Evolutionary conservation across 805 yeast genomes (phyloP), one percentile per base, ranked within the genome.

Genomic region (Geotrichum ghanense): DNA sequence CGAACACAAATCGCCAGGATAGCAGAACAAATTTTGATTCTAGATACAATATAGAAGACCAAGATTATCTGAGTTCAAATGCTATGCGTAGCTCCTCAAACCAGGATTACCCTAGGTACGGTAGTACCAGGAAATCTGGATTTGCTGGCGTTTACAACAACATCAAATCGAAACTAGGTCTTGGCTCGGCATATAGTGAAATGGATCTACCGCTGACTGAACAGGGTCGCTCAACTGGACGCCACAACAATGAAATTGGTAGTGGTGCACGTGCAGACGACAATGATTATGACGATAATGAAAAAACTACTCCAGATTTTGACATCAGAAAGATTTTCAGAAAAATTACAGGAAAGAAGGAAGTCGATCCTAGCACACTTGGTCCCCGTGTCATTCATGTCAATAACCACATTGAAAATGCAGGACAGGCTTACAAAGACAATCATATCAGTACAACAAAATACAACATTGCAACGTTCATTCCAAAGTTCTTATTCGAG

Each of bases 391-490:
- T 71, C n/a, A 80, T 90, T 20, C 71, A 75, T 55, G 60, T 89
- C 44, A 84, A 85, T 68, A 80, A 83, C 58, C 70, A 70, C 34
- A 59, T 64, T 4, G 71, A 76, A 7, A 85, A 85, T 57, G 55
- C 64, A 6, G 64, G 74, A 1, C 71, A 69, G 50, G 72, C 79
- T 2, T 90, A 76, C 65, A 71, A 74, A 48, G 89, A 80, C 49
- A 92, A 92, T 64, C 89, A 89, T 61, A 81, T 92, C 53, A 83
- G 95, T 23, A 94, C 99, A 3, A 89, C 98, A 10, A 92, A 92
- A 62, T 92, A 94, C 69, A 94, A 92, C 61, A 65, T 79, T 49
- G 95, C 92, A 21, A 94, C 98, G 0, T 92, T 92, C 57, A 53
- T 92, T 43, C 98, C 98, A 20, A 94, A 94, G 65, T 92, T 92